Evolutionary conservation across 164 flowering plant genomes (phyloP), one percentile per base, ranked within the genome.

Genomic region (Annona cherimola): DNA sequence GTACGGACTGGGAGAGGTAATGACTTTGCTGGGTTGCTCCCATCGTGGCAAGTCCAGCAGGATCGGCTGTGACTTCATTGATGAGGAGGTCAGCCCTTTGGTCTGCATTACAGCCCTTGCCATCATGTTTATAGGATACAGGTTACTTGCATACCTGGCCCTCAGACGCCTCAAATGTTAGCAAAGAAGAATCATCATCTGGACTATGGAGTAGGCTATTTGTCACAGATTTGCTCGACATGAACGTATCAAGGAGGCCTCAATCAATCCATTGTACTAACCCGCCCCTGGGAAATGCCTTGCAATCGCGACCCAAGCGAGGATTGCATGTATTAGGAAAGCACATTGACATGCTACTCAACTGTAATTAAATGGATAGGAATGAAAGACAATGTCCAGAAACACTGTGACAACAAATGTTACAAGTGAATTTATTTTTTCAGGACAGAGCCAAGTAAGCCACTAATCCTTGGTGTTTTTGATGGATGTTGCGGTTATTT

Each of bases 91-190:
- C 12, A 71, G 76, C 40, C 85, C 93, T 0, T 41, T 12, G 39
- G 42, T 68, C 69, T 71, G 95, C 64, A 66, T 82, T 9, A 75
- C 74, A 0, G 75, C 78, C 0, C 18, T 91, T 83, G 16, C 85
- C 3, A 26, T 86, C 41, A 88, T 91, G 96, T 84, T 89, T 45
- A 75, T 93, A 3, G 92, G 88, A 7, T 93, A 90, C 61, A 79
- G 98, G 69, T 46, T 93, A 54, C 61, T 93, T 70, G 95, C 98
- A 19, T 93, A 88, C 65, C 68, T 78, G 41, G 93, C 90, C 0
- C 73, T 93, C 68, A 79, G 89, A 78, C 80, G 91, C 12, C 78
- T 87, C 43, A 84, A 79, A 64, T 83, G 77, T 26, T 26, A 26
- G 35, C 85, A 78, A 57, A 81, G 4, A 69, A 35, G 1, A 18